Percentiles rank a stretch among this genome's conserved stretches.
These are phyloP conservation scores for Fraxinus quadrangulata DNA, from an alignment of 257 asterid species.

Conservation along the genomic window DNA sequence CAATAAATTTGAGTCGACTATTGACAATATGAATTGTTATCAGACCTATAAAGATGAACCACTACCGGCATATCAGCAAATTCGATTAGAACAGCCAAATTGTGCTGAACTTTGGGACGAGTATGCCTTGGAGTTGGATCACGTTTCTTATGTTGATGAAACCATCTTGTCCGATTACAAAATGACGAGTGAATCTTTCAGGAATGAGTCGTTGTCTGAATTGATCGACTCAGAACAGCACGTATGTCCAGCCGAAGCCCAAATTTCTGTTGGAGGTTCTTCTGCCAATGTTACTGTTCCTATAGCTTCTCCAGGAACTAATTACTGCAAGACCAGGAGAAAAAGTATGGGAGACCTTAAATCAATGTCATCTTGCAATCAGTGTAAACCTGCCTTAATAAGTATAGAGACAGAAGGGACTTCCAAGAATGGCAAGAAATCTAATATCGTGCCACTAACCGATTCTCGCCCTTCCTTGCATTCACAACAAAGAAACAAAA, in stretches of 20 bases:
- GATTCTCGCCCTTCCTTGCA: conserved; percentile 71
- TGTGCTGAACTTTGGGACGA: conserved; percentile 62
- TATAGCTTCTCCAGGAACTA: conserved; percentile 9
- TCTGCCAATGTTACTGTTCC: conserved; percentile 19
- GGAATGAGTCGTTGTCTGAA: conserved; percentile 37
- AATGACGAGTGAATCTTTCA: conserved; percentile 48
- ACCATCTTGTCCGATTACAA: conserved; percentile 48
- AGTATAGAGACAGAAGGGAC: conserved; percentile 47
- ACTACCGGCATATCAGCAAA: conserved; percentile 63
- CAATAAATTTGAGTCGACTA: not conserved
- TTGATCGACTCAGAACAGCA: conserved; percentile 23
- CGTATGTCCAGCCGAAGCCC: conserved; percentile 31
- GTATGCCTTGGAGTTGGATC: conserved; percentile 34
- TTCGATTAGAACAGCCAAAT: conserved; percentile 45
- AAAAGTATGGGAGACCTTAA: conserved; percentile 67
- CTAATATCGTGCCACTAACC: conserved; percentile 63
- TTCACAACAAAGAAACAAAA: conserved; percentile 53
- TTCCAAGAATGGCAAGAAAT: conserved; percentile 45
- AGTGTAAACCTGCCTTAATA: conserved; percentile 60
- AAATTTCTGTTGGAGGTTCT: conserved; percentile 16
- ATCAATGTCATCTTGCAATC: conserved; percentile 69
- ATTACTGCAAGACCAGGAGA: conserved; percentile 48
- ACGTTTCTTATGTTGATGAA: conserved; percentile 35
- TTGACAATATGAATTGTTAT: conserved; percentile 9
- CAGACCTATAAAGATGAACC: conserved; percentile 91